Base-by-base conservation (phyloP, 2,329 filamentous ascomycete genomes). In the Phoma herbarum region DNA sequence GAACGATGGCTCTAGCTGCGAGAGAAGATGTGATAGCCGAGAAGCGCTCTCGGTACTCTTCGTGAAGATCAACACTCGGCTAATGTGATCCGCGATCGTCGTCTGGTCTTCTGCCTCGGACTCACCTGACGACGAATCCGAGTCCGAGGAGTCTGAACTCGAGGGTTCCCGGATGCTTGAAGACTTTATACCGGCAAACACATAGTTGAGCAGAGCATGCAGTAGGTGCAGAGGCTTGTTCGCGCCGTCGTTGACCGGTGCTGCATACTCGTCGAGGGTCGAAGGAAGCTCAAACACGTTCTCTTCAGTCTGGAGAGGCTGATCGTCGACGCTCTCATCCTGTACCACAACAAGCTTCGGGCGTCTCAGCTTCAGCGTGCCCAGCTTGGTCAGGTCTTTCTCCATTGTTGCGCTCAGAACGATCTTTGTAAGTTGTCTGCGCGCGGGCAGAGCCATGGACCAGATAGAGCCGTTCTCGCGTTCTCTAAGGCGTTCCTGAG, bases 381-480 rank as follows among this genome's bases (percentile, higher is more conserved):
- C 89, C 20, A 98, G 80, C 60, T 95, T 88, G 33, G 90, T 91
- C 46, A 97, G 81, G 71, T 98, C 93, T 57, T 88, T 85, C 1
- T 93, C 96, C 87, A 98, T 92, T 0, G 94, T 97, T 6, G 94
- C 95, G 74, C 92, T 97, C 3, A 97, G 84, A 51, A 98, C 85
- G 18, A 97, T 84, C 77, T 97, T 98, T 49, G 88, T 87, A 3
- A 95, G 82, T 67, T 79, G 64, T 67, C 69, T 62, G 1, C 79
- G 71, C 65, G 72, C 63, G 64, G 74, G 70, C 37, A 73, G 44
- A 8, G 63, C 57, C 20, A 64, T 50, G 14, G 76, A 70, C 74
- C 78, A 63, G 71, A 78, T 64, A 1, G 68, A 70, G 23, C 61
- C 65, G n/a, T 61, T 59, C 75, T 77, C 57, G 37, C 68, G 50